Evolutionary conservation across 2,329 filamentous ascomycete genomes (phyloP).

Genomic region (Alternaria brassicae): DNA sequence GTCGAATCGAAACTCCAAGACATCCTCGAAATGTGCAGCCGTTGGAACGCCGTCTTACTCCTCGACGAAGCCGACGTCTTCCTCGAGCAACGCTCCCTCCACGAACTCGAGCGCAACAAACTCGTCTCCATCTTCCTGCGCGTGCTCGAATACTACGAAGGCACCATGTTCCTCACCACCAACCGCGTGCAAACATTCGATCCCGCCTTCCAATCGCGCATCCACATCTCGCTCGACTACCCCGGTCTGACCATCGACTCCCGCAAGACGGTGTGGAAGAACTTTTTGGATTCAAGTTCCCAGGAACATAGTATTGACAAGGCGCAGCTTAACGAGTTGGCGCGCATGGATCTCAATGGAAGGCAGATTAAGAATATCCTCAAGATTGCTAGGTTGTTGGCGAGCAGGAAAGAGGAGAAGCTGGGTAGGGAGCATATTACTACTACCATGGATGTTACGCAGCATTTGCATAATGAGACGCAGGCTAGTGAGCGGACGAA

Average conservation of each 20-base stretch:
- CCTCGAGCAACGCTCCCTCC: constrained; percentile 58
- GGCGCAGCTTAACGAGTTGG: constrained; percentile 40
- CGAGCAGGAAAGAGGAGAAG: constrained; percentile 36
- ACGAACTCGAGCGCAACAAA: constrained; percentile 47
- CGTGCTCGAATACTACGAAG: constrained; percentile 45
- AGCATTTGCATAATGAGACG: constrained; percentile 50
- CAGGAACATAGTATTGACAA: constrained; percentile 25
- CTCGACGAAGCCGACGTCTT: constrained; percentile 74
- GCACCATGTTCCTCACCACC: constrained; percentile 47
- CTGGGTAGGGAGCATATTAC: constrained; percentile 41
- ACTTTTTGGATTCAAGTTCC: constrained; percentile 44
- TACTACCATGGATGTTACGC: constrained; percentile 50
- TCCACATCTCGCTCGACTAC: constrained; percentile 43
- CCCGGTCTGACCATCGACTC: constrained; percentile 32
- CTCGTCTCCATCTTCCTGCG: constrained; percentile 50
- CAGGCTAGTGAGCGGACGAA: constrained; percentile 40
- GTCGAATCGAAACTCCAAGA: constrained; percentile 79
- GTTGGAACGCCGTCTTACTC: constrained; percentile 64
- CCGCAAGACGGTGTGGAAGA: constrained; percentile 49
- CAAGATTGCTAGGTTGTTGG: constrained; percentile 41
- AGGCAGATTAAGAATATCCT: constrained; percentile 60
- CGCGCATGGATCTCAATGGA: constrained; percentile 56
- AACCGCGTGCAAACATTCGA: constrained; percentile 46
- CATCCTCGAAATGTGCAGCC: constrained; percentile 80
- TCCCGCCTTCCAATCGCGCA: constrained; percentile 41